Base-by-base conservation (phyloP, 1,284 basidiomycete species). In the Ustanciosporium gigantosporum region DNA sequence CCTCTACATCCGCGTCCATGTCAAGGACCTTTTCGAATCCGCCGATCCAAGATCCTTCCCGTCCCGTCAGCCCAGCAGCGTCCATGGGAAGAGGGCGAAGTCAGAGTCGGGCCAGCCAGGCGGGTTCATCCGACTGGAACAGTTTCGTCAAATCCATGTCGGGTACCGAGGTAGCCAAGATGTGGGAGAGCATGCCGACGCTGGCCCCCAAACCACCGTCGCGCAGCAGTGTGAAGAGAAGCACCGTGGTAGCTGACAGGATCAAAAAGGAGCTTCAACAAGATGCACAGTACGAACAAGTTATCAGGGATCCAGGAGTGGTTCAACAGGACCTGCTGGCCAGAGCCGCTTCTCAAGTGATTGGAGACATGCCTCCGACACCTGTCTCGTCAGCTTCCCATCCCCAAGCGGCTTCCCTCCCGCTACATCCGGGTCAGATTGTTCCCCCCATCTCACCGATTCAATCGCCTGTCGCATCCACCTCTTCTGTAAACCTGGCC, bases 111-210 rank as follows among this genome's bases (percentile, higher is more conserved):
- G 22, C n/a, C 25, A 37, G 45, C 14, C 35, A 40, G 29, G 38
- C 17, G 15, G 67, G 55, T 6, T 51, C 66, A 5, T 45, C 49
- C 22, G 70, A 73, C 37, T 73, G 71, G 71, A 66, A 67, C 29
- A 50, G 45, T 23, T 73, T 73, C 32, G 60, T 71, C 35, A 53
- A 65, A 21, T 58, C 55, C 50, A 73, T 73, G 71, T 46, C 58
- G 14, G 61, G 67, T 21, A 64, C 53, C 6, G 70, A 71, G 17
- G 50, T 66, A 14, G 60, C 71, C 16, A 60, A 70, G 35, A 55
- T 42, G 25, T 71, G 69, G 69, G 61, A 65, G 25, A 48, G 37
- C 37, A 60, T 64, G 49, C 61, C 52, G 4, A 58, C 49, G 3
- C 36, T 57, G 29, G 53, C 48, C 15, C 51, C 51, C 22, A 44